phyloP scores from a whole-genome alignment of 768 basidiomycete genomes.

The Lactarius sp. region DNA sequence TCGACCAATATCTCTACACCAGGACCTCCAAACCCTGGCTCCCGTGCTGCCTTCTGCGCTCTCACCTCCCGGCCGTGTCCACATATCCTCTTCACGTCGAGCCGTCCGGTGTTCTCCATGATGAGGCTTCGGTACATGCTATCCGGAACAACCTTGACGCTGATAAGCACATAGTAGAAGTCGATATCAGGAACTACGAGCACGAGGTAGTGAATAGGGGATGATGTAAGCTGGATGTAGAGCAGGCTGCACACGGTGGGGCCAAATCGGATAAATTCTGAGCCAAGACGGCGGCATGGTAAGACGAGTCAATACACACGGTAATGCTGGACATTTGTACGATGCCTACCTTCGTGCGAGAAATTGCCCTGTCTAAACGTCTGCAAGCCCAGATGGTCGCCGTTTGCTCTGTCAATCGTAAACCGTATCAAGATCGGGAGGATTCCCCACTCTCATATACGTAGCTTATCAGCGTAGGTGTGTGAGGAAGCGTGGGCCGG shows the following conservation, averaged over 20 bases:
- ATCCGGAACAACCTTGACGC: constrained; percentile 49
- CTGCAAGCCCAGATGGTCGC: constrained; percentile 80
- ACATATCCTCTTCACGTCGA: constrained; percentile 65
- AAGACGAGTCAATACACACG: neutral
- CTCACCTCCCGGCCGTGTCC: constrained; percentile 31
- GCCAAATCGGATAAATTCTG: constrained; percentile 72
- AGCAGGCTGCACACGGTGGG: constrained; percentile 53
- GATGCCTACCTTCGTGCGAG: constrained; percentile 48
- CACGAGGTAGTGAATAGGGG: constrained; percentile 79
- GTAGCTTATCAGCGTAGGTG: constrained; percentile 47
- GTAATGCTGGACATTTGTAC: neutral
- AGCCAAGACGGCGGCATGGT: neutral
- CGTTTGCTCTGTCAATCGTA: constrained; percentile 77
- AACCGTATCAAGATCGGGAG: no score
- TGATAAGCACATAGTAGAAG: constrained; percentile 79
- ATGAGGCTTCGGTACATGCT: constrained; percentile 55
- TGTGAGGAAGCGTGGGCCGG: constrained; percentile 58
- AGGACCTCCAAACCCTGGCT: constrained; percentile 14
- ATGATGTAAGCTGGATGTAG: constrained; percentile 73
- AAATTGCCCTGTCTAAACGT: constrained; percentile 68
- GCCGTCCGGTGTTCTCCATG: constrained; percentile 76
- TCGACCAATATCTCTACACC: constrained; percentile 4
- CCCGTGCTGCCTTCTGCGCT: constrained; percentile 32
- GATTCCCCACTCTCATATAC: no score
- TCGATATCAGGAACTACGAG: constrained; percentile 74